These are phyloP conservation scores for Ophiostoma fasciatum DNA, from an alignment of 2,329 filamentous ascomycete genomes.

Conservation along the genomic window DNA sequence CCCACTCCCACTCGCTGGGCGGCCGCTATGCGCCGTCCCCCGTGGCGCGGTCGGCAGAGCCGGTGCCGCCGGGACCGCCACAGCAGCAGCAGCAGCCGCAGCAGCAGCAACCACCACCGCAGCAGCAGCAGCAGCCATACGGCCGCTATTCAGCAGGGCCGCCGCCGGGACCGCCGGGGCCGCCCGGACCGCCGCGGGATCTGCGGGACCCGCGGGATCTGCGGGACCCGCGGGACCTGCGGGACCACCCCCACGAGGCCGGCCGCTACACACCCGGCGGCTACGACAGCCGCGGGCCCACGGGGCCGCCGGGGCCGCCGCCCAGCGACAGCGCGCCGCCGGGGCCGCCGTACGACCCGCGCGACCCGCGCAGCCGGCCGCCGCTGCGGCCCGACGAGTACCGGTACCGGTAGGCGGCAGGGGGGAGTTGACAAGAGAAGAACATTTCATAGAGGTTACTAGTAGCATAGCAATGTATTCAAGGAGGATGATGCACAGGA, in stretches of 20 bases:
- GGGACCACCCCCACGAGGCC: constrained; percentile 7
- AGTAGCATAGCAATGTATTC: too few relatives aligned
- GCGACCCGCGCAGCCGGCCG: constrained; percentile 6
- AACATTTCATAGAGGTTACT: too few relatives aligned
- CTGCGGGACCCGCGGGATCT: too few relatives aligned
- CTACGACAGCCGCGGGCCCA: constrained; percentile 15
- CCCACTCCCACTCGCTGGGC: constrained; percentile 17
- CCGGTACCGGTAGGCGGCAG: constrained; percentile 7
- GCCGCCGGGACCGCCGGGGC: not conserved
- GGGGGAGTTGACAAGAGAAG: not conserved
- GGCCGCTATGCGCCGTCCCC: constrained; percentile 15
- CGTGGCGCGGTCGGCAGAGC: constrained; percentile 11
- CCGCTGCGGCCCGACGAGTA: constrained; percentile 14
- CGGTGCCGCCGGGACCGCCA: not conserved
- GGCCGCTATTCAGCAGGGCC: constrained; percentile 3
- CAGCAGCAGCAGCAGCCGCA: too few relatives aligned
- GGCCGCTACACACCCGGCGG: constrained; percentile 18
- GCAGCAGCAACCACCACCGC: too few relatives aligned
- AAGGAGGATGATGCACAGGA: not conserved
- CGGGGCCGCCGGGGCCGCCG: constrained; percentile 5
- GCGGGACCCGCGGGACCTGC: constrained; percentile 4
- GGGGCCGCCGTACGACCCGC: constrained; percentile 5
- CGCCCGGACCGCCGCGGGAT: constrained; percentile 10
- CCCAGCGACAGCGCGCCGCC: not conserved
- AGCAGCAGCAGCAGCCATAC: constrained; percentile 3